A percentile compares a stretch with the other conserved stretches of the same genome.
Evolutionary conservation across 192 early-diverging fungal species (phyloP).

Genomic region (Diversispora epigaea): DNA sequence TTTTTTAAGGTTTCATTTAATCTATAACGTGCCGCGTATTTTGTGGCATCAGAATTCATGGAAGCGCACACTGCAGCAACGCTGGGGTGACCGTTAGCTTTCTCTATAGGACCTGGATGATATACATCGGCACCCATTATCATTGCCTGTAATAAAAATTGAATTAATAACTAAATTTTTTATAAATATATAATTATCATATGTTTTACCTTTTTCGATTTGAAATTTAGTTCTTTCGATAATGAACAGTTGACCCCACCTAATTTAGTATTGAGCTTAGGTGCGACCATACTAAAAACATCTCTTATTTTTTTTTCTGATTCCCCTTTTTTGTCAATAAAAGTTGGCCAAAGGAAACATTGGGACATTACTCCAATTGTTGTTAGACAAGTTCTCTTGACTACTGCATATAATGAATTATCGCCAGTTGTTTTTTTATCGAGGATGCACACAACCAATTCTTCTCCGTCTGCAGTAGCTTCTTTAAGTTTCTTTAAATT

Average conservation of each 20-base stretch:
- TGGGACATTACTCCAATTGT: neutral
- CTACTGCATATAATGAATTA: neutral
- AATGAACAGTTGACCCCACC: no score
- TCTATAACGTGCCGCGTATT: slow-evolving; percentile 51
- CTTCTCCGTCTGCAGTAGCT: neutral
- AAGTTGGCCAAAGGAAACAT: slow-evolving; percentile 37
- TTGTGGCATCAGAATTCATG: slow-evolving; percentile 54
- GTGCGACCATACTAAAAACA: slow-evolving; percentile 62
- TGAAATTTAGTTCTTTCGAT: no score
- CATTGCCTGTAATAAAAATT: neutral
- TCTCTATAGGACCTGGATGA: neutral
- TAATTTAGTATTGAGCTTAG: no score
- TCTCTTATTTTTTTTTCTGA: neutral
- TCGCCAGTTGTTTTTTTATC: slow-evolving; percentile 54
- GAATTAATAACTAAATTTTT: neutral
- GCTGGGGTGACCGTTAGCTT: neutral
- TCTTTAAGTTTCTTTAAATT: neutral
- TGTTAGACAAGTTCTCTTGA: neutral
- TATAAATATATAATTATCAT: no score
- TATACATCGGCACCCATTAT: neutral
- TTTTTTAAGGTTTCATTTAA: slow-evolving; percentile 39
- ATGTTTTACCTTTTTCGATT: no score
- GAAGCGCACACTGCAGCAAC: slow-evolving; percentile 37
- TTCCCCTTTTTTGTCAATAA: slow-evolving; percentile 44
- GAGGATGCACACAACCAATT: neutral